These are phyloP conservation scores for Crithidia expoeki DNA, from an alignment of 208 protist genomes.

Conservation along the genomic window DNA sequence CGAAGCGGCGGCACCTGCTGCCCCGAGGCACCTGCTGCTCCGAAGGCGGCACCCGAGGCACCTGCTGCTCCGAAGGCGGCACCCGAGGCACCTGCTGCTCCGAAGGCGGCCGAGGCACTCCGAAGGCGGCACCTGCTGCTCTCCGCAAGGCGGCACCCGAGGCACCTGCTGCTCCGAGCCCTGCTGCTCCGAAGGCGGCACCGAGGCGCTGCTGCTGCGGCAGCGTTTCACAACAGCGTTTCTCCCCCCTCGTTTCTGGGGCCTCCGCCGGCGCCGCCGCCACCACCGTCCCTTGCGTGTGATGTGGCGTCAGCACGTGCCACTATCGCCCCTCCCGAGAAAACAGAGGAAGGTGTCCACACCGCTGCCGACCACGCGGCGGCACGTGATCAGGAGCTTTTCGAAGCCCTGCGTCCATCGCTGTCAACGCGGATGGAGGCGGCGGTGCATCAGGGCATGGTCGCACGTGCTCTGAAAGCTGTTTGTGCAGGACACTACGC, in stretches of 20 bases:
- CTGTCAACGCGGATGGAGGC: slow-evolving; percentile 38
- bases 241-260: neutral
- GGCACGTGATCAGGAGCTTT: neutral
- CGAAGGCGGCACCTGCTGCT: slow-evolving; percentile 23
- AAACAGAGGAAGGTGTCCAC: neutral
- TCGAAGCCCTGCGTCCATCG: slow-evolving; percentile 27
- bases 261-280: slow-evolving; percentile 2
- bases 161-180: slow-evolving; percentile 23
- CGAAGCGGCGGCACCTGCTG: slow-evolving; percentile 2
- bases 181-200: slow-evolving; percentile 4
- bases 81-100: slow-evolving; percentile 12
- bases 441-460: slow-evolving; percentile 26
- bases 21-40: too few relatives aligned
- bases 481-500: neutral
- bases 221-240: neutral
- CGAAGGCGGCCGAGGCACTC: slow-evolving; percentile 12
- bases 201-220: neutral
- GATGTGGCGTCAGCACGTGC: neutral
- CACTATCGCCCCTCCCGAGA: slow-evolving; percentile 27
- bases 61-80: slow-evolving; percentile 5
- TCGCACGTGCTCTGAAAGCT: slow-evolving; percentile 12
- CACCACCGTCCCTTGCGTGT: neutral
- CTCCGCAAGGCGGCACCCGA: slow-evolving; percentile 25
- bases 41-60: slow-evolving; percentile 16
- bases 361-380: neutral